phyloP scores from a whole-genome alignment of 176 grass and related monocot species.

The Musa acuminata region DNA sequence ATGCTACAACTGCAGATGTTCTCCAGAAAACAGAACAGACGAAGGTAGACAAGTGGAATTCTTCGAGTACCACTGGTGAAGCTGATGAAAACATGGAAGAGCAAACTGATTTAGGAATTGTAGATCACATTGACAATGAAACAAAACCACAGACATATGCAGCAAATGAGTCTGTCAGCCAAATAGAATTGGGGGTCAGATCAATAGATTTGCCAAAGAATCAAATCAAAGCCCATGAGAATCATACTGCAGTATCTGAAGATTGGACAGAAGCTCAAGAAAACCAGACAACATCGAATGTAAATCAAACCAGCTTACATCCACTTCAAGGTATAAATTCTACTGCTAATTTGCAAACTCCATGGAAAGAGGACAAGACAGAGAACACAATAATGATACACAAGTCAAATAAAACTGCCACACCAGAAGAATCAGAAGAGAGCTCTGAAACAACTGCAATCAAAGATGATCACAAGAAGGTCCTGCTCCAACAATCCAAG shows the following conservation, averaged over 20 bases:
- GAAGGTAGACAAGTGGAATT: not conserved
- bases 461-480: too few species aligned
- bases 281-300: not conserved
- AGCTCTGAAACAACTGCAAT: too few species aligned
- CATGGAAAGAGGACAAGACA: not conserved
- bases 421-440: not conserved
- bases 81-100: conserved; percentile 11
- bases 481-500: not conserved
- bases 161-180: not conserved
- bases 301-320: conserved; percentile 22
- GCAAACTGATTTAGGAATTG: conserved; percentile 15
- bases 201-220: conserved; percentile 19
- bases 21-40: not conserved
- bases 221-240: conserved; percentile 21
- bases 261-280: not conserved
- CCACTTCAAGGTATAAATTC: conserved; percentile 1
- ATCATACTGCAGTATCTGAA: conserved; percentile 11
- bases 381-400: not conserved
- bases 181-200: conserved; percentile 12
- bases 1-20: conserved; percentile 13
- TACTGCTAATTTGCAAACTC: not conserved
- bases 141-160: not conserved
- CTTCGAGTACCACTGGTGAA: not conserved
- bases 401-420: not conserved
- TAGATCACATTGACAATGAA: conserved; percentile 19